Conservation (phyloP, 495 filamentous ascomycete genomes). For the Penicillium coprophilum region DNA sequence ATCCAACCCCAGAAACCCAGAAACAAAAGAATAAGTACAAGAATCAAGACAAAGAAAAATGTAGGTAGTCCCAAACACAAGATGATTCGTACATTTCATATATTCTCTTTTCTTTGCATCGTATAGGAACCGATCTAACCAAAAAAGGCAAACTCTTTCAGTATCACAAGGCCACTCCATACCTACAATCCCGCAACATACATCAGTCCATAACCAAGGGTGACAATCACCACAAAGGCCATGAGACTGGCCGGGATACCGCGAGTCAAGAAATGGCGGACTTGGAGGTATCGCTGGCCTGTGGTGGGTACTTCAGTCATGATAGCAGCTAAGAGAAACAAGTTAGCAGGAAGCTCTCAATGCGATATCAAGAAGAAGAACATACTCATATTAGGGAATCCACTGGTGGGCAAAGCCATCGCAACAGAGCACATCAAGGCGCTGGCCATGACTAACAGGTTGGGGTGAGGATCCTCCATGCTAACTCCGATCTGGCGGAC, state of each 20-base stretch:
- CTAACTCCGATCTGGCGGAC: slow-evolving; percentile 78
- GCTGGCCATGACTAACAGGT: slow-evolving; percentile 86
- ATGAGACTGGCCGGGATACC: slow-evolving; percentile 85
- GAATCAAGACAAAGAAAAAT: not conserved
- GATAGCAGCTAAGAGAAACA: slow-evolving; percentile 70
- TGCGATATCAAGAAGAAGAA: slow-evolving; percentile 22
- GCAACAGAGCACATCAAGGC: slow-evolving; percentile 68
- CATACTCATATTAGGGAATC: slow-evolving; percentile 99
- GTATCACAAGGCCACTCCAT: not conserved
- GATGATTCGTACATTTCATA: not conserved
- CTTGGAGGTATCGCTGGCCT: slow-evolving; percentile 86
- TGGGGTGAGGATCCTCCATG: slow-evolving; percentile 89
- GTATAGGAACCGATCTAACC: not conserved
- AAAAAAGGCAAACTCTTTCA: not conserved
- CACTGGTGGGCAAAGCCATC: slow-evolving; percentile 92
- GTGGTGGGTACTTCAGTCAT: slow-evolving; percentile 97
- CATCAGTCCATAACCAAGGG: slow-evolving; percentile 87
- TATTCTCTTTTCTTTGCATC: not conserved
- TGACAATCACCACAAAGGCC: slow-evolving; percentile 77
- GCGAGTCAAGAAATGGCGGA: slow-evolving; percentile 89
- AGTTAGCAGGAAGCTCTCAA: slow-evolving; percentile 24
- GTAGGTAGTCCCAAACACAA: not conserved
- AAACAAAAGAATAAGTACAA: not conserved
- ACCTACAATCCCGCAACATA: slow-evolving; percentile 67
- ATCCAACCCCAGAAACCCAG: not conserved